Evolutionary conservation across 192 early-diverging fungal species (phyloP), one percentile per base, ranked within the genome.

Genomic region (Entomortierella beljakovae): DNA sequence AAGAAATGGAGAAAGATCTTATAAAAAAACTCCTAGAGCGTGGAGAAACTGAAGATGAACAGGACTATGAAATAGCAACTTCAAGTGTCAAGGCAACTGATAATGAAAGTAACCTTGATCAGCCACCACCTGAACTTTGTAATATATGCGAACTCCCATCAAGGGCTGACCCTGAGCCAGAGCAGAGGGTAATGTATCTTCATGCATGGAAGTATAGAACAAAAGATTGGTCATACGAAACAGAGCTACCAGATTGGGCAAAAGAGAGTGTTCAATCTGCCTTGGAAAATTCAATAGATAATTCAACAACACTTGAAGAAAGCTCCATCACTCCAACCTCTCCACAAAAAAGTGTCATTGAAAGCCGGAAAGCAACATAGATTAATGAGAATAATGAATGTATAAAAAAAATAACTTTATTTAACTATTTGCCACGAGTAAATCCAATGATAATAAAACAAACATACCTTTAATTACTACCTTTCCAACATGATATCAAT

Each of bases 131-230:
- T 7, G 61, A 63, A 31, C 70, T 68, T 57, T 95, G 95, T 72
- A 56, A 60, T 6, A 88, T 93, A 40, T 97, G 95, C 69, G 63
- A 70, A 6, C 63, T 85, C 8, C 63, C 72, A 1, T 82, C 87
- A 34, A 66, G 88, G 56, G 71, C 82, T 0, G 95, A 98, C 71
- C 94, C 95, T 0, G 75, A 77, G 3, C 88, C 88, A 1, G 88
- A 94, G 54, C 87, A 96, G 77, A 86, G 96, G 20, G 81, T 77
- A 22, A 96, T 99, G 64, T 99, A 89, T 88, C 88, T 99, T 49
- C 97, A 99, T 80, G 93, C 95, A n/a, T 94, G 87, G 85, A 88
- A 88, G 57, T 97, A 97, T 80, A 82, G 84, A 34, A 91, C 89
- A 0, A 81, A 88, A 6, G 91, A 85, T 1, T 96, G 94, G 93